Base-by-base conservation (phyloP, 1,284 basidiomycete genomes). In the Serendipita sp. region DNA sequence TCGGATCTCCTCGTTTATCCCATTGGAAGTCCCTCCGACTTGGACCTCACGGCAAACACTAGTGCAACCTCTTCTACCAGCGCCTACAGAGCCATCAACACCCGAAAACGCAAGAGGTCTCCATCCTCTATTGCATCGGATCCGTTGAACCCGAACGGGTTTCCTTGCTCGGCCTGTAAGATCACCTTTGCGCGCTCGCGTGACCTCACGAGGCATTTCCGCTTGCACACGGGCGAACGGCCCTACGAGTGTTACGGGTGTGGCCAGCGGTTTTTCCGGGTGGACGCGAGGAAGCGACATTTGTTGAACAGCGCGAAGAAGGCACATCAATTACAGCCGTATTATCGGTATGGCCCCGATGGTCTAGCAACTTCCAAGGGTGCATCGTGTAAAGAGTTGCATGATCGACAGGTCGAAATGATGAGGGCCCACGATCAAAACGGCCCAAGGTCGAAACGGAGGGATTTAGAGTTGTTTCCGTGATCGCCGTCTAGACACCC, bases 251-350 rank as follows among this genome's bases (percentile, higher is more conserved):
- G 53, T 34, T 17, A 10, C 32, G 53, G 22, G 15, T 58, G 53
- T 35, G 32, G 32, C 30, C 22, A 58, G 32, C 53, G 53, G 15
- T 58, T 58, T 26, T 30, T 58, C n/a, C 53, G 53, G 15, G 53
- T 58, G 22, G 53, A 58, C 32, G 53, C 53, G n/a, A 22, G 53
- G n/a, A 58, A 58, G 53, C n/a, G 53, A 58, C 53, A 58, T 58
- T 34, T 49, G 35, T 12, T 38, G 35, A 38, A 38, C 35, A 38
- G 35, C 35, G 35, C 12, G 35, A 38, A 38, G 35, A 5, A 12
- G 12, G 6, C 5, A 12, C 35, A 38, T 6, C 35, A 38, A 12
- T 12, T 6, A 38, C 35, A 38, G 35, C 35, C 5, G 35, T 38
- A 38, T 12, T 12, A 6, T 12, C 35, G 35, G 35, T 38, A 38